Evolutionary conservation across 257 asterid species (phyloP).

Genomic region (Thymus mandschuricus): DNA sequence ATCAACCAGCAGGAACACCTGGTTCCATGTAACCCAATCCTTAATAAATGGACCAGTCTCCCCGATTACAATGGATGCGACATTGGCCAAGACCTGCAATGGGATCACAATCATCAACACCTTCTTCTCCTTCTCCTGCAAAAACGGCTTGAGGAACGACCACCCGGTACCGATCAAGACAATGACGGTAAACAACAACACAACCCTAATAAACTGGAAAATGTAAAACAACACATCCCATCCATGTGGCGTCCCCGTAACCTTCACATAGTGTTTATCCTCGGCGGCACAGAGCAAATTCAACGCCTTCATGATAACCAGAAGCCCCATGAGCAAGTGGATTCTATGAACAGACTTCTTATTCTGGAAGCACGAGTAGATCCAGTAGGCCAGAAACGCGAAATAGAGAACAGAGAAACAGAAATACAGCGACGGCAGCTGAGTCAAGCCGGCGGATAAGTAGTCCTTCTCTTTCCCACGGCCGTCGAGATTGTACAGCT

Average conservation of each 20-base stretch:
- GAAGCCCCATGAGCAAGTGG: slow-evolving; percentile 75
- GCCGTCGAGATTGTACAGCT: slow-evolving; percentile 77
- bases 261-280: slow-evolving; percentile 95
- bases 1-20: slow-evolving; percentile 87
- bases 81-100: slow-evolving; percentile 84
- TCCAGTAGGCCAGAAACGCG: slow-evolving; percentile 71
- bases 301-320: slow-evolving; percentile 84
- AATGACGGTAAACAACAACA: slow-evolving; percentile 82
- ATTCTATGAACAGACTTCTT: slow-evolving; percentile 80
- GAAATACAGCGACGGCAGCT: slow-evolving; percentile 74
- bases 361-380: slow-evolving; percentile 51
- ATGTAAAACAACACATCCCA: slow-evolving; percentile 97
- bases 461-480: slow-evolving; percentile 69
- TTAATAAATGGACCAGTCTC: slow-evolving; percentile 94
- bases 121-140: slow-evolving; percentile 94
- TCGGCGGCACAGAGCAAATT: slow-evolving; percentile 87
- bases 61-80: slow-evolving; percentile 91
- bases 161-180: slow-evolving; percentile 91
- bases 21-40: slow-evolving; percentile 98
- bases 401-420: slow-evolving; percentile 60
- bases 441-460: slow-evolving; percentile 85
- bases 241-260: slow-evolving; percentile 94
- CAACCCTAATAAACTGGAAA: slow-evolving; percentile 87
- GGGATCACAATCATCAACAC: slow-evolving; percentile 99
- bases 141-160: slow-evolving; percentile 88